phyloP scores from a whole-genome alignment of 495 filamentous ascomycete genomes.

The Xylaria telfairii region DNA sequence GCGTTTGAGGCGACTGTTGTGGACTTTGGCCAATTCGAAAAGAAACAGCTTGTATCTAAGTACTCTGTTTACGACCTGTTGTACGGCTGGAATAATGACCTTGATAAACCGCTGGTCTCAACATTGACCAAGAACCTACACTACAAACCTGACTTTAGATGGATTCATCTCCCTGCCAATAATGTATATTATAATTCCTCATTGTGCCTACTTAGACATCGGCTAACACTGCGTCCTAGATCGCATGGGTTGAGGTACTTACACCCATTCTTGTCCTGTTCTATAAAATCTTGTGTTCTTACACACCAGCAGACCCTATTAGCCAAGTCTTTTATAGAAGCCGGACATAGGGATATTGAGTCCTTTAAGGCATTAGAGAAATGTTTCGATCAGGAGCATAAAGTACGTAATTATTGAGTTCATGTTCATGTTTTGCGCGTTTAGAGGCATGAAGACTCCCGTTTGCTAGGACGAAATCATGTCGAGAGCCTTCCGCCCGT shows the following conservation, averaged over 20 bases:
- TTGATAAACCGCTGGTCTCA: constrained; percentile 59
- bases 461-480: not conserved
- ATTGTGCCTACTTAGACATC: constrained; percentile 10
- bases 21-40: constrained; percentile 71
- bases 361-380: constrained; percentile 71
- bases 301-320: constrained; percentile 59
- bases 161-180: constrained; percentile 71
- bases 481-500: not conserved
- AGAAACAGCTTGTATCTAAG: constrained; percentile 63
- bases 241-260: constrained; percentile 45
- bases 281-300: constrained; percentile 46
- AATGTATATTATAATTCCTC: constrained; percentile 37
- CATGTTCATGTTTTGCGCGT: not conserved
- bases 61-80: constrained; percentile 65
- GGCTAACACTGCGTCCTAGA: constrained; percentile 35
- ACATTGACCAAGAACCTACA: constrained; percentile 59
- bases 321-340: constrained; percentile 72
- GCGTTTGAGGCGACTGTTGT: constrained; percentile 72
- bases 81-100: constrained; percentile 65
- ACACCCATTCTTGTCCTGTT: not conserved
- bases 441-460: not conserved
- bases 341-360: constrained; percentile 68
- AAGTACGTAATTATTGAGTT: constrained; percentile 26
- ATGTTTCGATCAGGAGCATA: constrained; percentile 69
- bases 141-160: constrained; percentile 64